These are phyloP conservation scores for Aspergillus sojae DNA, from an alignment of 2,329 filamentous ascomycete species.

Conservation along the genomic window DNA sequence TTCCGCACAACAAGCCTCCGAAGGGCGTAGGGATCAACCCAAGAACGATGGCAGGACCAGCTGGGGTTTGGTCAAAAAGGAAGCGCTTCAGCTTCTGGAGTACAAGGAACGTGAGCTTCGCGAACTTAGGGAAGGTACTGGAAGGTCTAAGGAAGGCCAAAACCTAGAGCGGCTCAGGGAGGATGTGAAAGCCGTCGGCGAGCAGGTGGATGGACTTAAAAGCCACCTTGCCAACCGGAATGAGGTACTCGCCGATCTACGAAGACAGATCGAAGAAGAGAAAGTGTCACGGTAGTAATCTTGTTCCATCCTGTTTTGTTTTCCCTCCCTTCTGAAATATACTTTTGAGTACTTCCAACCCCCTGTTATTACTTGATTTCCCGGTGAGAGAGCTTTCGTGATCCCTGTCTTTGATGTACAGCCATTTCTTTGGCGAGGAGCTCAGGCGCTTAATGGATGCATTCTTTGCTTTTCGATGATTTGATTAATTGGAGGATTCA, in stretches of 20 bases:
- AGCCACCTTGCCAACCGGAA: conserved; percentile 76
- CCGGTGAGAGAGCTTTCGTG: conserved; percentile 13
- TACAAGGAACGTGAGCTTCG: conserved; percentile 83
- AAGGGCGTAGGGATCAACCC: conserved; percentile 59
- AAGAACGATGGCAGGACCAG: conserved; percentile 72
- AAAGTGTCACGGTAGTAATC: conserved; percentile 56
- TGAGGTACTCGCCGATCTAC: conserved; percentile 73
- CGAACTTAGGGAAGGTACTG: conserved; percentile 66
- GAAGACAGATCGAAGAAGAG: conserved; percentile 83
- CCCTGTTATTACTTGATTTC: conserved; percentile 15
- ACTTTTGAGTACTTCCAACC: conserved; percentile 11
- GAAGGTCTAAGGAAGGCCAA: conserved; percentile 64
- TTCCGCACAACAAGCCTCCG: conserved; percentile 74
- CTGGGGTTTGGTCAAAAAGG: conserved; percentile 88
- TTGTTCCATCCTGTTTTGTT: conserved; percentile 6
- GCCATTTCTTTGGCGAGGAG: conserved; percentile 37
- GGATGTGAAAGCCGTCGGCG: conserved; percentile 85
- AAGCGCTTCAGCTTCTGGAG: conserved; percentile 90
- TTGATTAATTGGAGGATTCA: conserved; percentile 10
- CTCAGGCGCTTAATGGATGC: conserved; percentile 35
- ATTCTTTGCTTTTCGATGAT: conserved; percentile 15
- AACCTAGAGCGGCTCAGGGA: conserved; percentile 77
- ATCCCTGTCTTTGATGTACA: conserved; percentile 29
- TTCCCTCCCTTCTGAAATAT: conserved; percentile 12
- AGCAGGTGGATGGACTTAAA: conserved; percentile 91